A percentile compares a stretch with the other conserved stretches of the same genome.
phyloP scores from a whole-genome alignment of 208 protist species.

The Acanthamoeba quina region DNA sequence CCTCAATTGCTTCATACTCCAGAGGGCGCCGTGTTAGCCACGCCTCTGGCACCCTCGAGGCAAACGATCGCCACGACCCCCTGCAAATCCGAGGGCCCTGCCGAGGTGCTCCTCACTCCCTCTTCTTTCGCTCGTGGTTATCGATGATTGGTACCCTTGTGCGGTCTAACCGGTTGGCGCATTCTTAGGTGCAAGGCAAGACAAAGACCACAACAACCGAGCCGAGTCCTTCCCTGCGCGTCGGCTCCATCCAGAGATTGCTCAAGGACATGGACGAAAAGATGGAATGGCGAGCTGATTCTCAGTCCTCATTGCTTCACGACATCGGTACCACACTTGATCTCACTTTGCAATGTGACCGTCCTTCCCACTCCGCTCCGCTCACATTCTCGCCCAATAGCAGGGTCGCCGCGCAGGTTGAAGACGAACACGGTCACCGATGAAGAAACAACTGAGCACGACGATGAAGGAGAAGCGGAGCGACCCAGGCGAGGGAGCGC shows the following conservation, averaged over 20 bases:
- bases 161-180: neutral
- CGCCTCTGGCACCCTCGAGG: neutral
- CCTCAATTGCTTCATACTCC: neutral
- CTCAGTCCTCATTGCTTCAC: neutral
- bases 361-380: neutral
- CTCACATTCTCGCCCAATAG: neutral
- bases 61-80: neutral
- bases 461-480: neutral
- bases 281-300: conserved; percentile 32
- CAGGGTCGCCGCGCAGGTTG: neutral
- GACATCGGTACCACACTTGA: neutral
- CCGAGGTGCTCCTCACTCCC: neutral
- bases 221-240: neutral
- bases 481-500: neutral
- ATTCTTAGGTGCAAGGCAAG: neutral
- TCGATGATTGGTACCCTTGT: neutral
- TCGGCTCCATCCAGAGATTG: conserved; percentile 1
- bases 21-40: neutral
- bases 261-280: conserved; percentile 43
- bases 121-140: neutral
- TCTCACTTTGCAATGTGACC: no score
- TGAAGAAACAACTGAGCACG: conserved; percentile 24
- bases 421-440: neutral
- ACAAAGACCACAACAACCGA: neutral
- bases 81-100: neutral